Evolutionary conservation across 2,329 filamentous ascomycete genomes (phyloP).

Genomic region (Coniochaeta sp.): DNA sequence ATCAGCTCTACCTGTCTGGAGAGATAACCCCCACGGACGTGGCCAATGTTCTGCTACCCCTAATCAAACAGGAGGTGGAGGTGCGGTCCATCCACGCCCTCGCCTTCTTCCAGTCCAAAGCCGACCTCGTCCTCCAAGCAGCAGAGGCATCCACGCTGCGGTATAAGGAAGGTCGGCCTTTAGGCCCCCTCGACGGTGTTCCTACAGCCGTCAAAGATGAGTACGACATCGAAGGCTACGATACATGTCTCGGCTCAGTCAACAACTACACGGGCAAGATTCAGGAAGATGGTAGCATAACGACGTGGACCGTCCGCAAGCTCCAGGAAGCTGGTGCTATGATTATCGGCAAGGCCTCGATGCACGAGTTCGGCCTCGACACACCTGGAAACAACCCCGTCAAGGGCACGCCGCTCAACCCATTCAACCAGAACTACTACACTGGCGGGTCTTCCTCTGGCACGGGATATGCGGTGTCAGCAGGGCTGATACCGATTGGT

Average conservation of each 20-base stretch:
- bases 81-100: conserved; percentile 25
- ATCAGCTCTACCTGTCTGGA: conserved; percentile 33
- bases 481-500: conserved; percentile 63
- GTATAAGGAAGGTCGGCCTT: conserved; percentile 44
- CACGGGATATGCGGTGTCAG: conserved; percentile 60
- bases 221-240: conserved; percentile 67
- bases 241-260: conserved; percentile 54
- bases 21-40: conserved; percentile 38
- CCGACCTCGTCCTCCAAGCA: conserved; percentile 30
- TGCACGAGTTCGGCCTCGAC: conserved; percentile 71
- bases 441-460: conserved; percentile 71
- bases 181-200: conserved; percentile 63
- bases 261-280: conserved; percentile 49
- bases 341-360: conserved; percentile 63
- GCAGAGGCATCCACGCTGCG: conserved; percentile 35
- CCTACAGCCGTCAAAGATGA: conserved; percentile 73
- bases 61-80: conserved; percentile 31
- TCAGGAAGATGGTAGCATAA: conserved; percentile 29
- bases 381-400: conserved; percentile 70
- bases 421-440: conserved; percentile 66
- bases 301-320: conserved; percentile 64
- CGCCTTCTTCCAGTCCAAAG: conserved; percentile 36
- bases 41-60: conserved; percentile 33
- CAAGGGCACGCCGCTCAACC: conserved; percentile 68
- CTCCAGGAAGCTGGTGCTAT: conserved; percentile 65